phyloP scores from a whole-genome alignment of 306 rosid genomes.

The Lithocarpus polystachyus region DNA sequence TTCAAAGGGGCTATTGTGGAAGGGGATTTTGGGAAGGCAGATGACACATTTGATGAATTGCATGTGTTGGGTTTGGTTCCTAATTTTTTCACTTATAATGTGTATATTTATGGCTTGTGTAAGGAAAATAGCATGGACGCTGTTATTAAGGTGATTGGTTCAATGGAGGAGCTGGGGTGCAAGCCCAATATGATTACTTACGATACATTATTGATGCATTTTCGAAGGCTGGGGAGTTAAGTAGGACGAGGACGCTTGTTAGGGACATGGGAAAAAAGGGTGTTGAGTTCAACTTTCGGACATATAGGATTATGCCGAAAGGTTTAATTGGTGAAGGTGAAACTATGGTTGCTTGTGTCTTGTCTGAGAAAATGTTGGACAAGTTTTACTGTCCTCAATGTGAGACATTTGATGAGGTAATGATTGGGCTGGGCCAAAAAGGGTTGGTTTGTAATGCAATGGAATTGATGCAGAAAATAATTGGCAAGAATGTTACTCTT shows the following conservation, averaged over 20 bases:
- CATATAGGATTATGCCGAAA: constrained; percentile 54
- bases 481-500: constrained; percentile 39
- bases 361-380: constrained; percentile 65
- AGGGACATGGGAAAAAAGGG: constrained; percentile 56
- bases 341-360: constrained; percentile 40
- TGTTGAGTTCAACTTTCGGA: constrained; percentile 50
- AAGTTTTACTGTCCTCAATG: constrained; percentile 38
- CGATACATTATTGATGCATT: constrained; percentile 51
- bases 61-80: constrained; percentile 72
- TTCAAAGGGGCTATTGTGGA: constrained; percentile 47
- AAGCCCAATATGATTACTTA: constrained; percentile 70
- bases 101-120: constrained; percentile 67
- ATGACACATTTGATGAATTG: constrained; percentile 68
- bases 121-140: constrained; percentile 48
- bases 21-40: constrained; percentile 44
- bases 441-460: constrained; percentile 45
- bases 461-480: constrained; percentile 46
- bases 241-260: constrained; percentile 39
- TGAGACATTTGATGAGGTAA: constrained; percentile 49
- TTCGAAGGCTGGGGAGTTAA: constrained; percentile 37
- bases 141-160: constrained; percentile 43
- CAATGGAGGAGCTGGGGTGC: constrained; percentile 69
- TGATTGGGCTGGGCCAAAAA: constrained; percentile 53
- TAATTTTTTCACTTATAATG: constrained; percentile 63
- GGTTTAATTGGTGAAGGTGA: constrained; percentile 50